phyloP scores from a whole-genome alignment of 202 grass and related monocot species.

The Zoysia matrella region DNA sequence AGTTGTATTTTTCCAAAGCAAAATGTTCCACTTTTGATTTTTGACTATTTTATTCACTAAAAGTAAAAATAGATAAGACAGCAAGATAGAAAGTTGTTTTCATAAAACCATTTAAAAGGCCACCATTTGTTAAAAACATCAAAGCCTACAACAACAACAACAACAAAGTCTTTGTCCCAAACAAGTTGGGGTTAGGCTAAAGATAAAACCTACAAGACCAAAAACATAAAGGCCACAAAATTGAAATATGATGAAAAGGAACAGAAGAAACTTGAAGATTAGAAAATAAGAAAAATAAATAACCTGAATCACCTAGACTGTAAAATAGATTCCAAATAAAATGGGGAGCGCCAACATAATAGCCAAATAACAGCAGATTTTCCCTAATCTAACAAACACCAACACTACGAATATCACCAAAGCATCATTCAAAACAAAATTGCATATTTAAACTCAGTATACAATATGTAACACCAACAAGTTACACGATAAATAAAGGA shows the following conservation, averaged over 20 bases:
- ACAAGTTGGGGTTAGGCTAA: too few relatives aligned
- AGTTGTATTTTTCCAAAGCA: slow-evolving; percentile 12
- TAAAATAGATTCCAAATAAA: background rate
- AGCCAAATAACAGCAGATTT: background rate
- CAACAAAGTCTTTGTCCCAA: too few relatives aligned
- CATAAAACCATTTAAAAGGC: background rate
- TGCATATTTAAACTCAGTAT: background rate
- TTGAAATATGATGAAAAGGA: too few relatives aligned
- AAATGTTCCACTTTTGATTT: background rate
- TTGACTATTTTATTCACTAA: background rate
- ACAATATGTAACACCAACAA: background rate
- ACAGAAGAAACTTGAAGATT: background rate
- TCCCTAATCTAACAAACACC: background rate
- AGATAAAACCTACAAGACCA: too few relatives aligned
- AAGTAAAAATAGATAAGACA: background rate
- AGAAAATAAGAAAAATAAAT: background rate
- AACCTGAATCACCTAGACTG: background rate
- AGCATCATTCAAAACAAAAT: background rate
- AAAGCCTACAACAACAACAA: too few relatives aligned
- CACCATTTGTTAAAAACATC: background rate
- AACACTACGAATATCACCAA: background rate
- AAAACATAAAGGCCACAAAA: too few relatives aligned
- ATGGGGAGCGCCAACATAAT: background rate
- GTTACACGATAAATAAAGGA: background rate
- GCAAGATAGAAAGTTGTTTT: background rate